phyloP scores from a whole-genome alignment of 2,329 filamentous ascomycete genomes.

The Pseudogymnoascus sp. region DNA sequence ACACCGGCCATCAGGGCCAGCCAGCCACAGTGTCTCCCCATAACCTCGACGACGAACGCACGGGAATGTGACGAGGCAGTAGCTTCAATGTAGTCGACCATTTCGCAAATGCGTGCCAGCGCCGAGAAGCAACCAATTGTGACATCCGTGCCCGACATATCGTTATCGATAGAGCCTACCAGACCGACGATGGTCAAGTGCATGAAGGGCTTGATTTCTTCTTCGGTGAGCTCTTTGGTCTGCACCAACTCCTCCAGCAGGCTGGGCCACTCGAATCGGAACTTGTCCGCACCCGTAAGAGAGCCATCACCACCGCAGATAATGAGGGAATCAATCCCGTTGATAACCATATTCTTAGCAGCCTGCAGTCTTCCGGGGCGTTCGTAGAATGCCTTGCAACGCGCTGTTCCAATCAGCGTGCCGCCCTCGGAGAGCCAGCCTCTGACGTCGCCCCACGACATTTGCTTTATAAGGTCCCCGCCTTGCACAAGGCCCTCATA shows the following conservation, averaged over 20 bases:
- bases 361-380: conserved; percentile 73
- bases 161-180: conserved; percentile 97
- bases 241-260: conserved; percentile 77
- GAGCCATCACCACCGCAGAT: conserved; percentile 97
- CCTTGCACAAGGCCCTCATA: conserved; percentile 93
- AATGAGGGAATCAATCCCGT: conserved; percentile 90
- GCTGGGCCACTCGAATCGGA: conserved; percentile 85
- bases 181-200: conserved; percentile 94
- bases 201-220: conserved; percentile 67
- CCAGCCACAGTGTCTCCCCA: conserved; percentile 98
- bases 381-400: conserved; percentile 88
- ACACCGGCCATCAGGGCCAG: conserved; percentile 93
- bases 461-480: conserved; percentile 76
- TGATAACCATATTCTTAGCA: conserved; percentile 87
- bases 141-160: conserved; percentile 92
- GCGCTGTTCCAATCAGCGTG: conserved; percentile 89
- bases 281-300: conserved; percentile 89
- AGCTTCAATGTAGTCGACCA: conserved; percentile 93
- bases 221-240: conserved; percentile 58
- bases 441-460: conserved; percentile 88
- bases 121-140: conserved; percentile 97
- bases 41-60: conserved; percentile 96
- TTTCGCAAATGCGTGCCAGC: conserved; percentile 84
- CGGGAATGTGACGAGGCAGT: conserved; percentile 90
- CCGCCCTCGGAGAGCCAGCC: conserved; percentile 91